Base-by-base conservation (phyloP, 257 asterid species). In the Forsythia viridissima region DNA sequence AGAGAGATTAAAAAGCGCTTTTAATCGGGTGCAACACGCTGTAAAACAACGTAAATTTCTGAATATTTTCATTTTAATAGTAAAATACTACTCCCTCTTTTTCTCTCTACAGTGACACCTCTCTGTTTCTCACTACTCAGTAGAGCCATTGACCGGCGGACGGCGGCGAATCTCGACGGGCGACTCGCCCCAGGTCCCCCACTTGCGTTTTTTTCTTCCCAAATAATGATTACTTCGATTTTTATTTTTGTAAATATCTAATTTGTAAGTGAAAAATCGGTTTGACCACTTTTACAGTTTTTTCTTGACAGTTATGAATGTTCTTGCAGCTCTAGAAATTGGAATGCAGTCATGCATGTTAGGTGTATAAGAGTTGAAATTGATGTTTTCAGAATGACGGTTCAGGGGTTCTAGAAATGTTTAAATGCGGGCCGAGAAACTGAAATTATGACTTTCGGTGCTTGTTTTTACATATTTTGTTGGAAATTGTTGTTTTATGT, bases 151-250 rank as follows among this genome's bases (percentile, higher is more conserved):
- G 43, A 46, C 74, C 43, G 57, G 41, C 76, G 78, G 15, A 44
- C 77, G 84, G 66, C 70, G 36, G 79, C 82, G 84, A 44, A 77
- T 80, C 82, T n/a, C 82, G 15, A 36, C 63, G 6, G 87, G 79
- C 77, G 41, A 3, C 39, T 78, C 77, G 71, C 57, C 72, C 38
- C 39, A 63, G 70, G 70, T 63, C 7, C 70, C 10, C 7, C 70
- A 63, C 40, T 63, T 63, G 39, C 70, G 7, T 63, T 10, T 24
- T 63, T 63, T 63, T 10, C 39, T 24, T 63, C 18, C 13, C 39
- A 30, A 30, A 63, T 63, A 11, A 24, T 9, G 40, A 21, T 63
- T 30, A 9, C 6, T 8, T 21, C 9, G n/a, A 9, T 63, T 21
- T 63, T 21, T n/a, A 51, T 15, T 9, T 36, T 21, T 36, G 3